A percentile compares a stretch with the other conserved stretches of the same genome.
Conservation (phyloP, 192 early-diverging fungal genomes). For the Linnemannia exigua region DNA sequence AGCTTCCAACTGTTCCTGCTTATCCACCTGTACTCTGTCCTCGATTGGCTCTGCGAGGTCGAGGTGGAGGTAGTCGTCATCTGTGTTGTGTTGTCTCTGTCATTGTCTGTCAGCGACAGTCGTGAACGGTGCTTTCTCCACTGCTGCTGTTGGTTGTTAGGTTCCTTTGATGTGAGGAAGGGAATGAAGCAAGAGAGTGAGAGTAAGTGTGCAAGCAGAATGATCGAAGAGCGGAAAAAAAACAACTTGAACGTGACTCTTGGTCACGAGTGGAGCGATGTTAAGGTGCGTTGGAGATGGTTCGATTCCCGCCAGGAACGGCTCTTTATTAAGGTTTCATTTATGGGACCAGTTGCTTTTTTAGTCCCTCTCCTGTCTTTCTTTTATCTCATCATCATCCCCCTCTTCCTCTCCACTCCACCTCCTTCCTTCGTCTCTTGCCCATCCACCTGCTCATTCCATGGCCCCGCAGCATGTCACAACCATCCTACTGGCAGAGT, state of each 20-base stretch:
- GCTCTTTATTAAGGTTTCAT: not conserved
- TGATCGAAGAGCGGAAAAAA: not conserved
- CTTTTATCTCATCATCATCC: conserved; percentile 6
- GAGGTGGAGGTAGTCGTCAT: conserved; percentile 42
- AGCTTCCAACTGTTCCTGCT: not conserved
- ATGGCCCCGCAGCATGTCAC: conserved; percentile 74
- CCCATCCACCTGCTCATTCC: not conserved
- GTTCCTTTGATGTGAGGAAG: not conserved
- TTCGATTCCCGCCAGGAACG: not conserved
- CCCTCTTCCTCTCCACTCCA: not conserved
- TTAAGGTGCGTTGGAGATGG: too few relatives aligned
- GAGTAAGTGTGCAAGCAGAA: not conserved
- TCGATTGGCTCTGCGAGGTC: conserved; percentile 32
- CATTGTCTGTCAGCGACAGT: conserved; percentile 7
- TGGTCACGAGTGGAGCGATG: not conserved
- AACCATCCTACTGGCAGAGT: conserved; percentile 93
- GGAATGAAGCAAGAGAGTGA: not conserved
- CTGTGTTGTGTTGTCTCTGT: conserved; percentile 44
- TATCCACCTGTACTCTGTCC: not conserved
- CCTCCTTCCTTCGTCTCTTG: not conserved
- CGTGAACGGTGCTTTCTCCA: not conserved
- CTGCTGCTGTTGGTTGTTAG: not conserved
- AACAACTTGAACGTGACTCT: not conserved
- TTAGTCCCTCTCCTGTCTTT: not conserved
- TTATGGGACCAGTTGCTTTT: not conserved